Base-by-base conservation (phyloP, 2,329 filamentous ascomycete genomes). In the Aureobasidium lini region DNA sequence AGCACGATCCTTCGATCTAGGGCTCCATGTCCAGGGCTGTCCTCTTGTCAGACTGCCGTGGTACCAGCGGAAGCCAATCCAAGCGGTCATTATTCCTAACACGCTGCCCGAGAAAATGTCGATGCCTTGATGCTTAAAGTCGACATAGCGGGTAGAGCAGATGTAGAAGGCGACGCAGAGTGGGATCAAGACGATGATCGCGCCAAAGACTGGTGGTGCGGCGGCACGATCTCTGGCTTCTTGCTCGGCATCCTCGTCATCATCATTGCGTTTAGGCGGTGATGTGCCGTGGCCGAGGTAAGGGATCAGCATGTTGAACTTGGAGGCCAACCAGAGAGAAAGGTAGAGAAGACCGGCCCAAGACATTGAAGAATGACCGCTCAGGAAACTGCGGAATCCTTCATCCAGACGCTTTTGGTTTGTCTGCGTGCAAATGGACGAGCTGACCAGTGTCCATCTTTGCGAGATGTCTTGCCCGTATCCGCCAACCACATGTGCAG, bases 61-160 rank as follows among this genome's bases (percentile, higher is more conserved):
- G 70, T 96, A 96, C 76, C 87, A 90, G 28, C 88, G 81, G 76
- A 96, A 96, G 3, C 86, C 82, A 65, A 93, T 84, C 70, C 86
- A 85, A 18, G 89, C 83, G 39, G 83, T 83, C 46, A 85, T 73
- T 13, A 86, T 80, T 8, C 93, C 93, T 62, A 96, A 87, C 11
- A 88, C 64, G 59, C 86, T 88, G n/a, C 93, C 93, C 63, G 88
- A 90, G 2, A 96, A 75, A 64, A 96, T 89, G 64, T 97, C 93
- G 70, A 96, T 93, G n/a, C 87, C 91, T 70, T 93, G 89, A 72
- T 97, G 93, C 40, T 89, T 85, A 75, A 87, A 95, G 72, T 96
- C 87, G 61, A 87, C 91, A 82, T 87, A 97, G 10, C 93, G 87
- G 1, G 90, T 93, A 31, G 86, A 84, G n/a, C 87, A 81, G 63